Evolutionary conservation across 139 green algal genomes (phyloP).

Genomic region (Coelastrella sp.): DNA sequence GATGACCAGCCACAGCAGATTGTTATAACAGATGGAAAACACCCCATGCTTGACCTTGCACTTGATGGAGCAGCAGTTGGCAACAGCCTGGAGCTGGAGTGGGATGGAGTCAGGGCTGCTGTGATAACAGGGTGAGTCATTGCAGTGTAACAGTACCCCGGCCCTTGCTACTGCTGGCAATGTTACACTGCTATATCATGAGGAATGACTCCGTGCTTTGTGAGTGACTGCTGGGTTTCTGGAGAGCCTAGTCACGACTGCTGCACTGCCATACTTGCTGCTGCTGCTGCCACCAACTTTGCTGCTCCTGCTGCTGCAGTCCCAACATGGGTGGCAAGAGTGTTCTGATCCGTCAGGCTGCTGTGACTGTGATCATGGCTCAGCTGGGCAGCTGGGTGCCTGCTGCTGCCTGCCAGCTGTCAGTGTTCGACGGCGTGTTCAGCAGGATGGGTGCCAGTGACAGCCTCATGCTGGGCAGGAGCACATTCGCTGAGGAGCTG

Average conservation of each 20-base stretch:
- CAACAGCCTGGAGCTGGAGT: slow-evolving; percentile 72
- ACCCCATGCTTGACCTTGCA: slow-evolving; percentile 86
- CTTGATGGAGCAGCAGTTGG: slow-evolving; percentile 66
- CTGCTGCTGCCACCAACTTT: background rate
- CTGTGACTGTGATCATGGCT: slow-evolving; percentile 89
- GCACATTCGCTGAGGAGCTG: slow-evolving; percentile 89
- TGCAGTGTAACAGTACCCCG: too few relatives aligned
- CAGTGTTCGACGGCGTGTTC: slow-evolving; percentile 84
- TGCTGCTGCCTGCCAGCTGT: slow-evolving; percentile 67
- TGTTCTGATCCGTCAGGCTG: slow-evolving; percentile 75
- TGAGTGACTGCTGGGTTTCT: background rate
- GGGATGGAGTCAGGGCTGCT: slow-evolving; percentile 44
- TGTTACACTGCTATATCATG: too few relatives aligned
- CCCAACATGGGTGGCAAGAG: slow-evolving; percentile 97
- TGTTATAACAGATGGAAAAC: slow-evolving; percentile 65
- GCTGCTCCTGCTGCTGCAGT: slow-evolving; percentile 36
- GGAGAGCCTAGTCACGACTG: background rate
- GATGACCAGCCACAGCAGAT: slow-evolving; percentile 54
- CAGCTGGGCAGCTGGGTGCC: slow-evolving; percentile 93
- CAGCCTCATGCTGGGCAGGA: slow-evolving; percentile 78
- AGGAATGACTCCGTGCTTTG: background rate
- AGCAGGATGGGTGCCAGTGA: slow-evolving; percentile 95
- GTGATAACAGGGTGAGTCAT: slow-evolving; percentile 44
- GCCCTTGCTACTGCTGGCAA: too few relatives aligned
- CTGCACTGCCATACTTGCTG: background rate